phyloP scores from a whole-genome alignment of 2,329 filamentous ascomycete genomes.

The Shiraia bambusicola region DNA sequence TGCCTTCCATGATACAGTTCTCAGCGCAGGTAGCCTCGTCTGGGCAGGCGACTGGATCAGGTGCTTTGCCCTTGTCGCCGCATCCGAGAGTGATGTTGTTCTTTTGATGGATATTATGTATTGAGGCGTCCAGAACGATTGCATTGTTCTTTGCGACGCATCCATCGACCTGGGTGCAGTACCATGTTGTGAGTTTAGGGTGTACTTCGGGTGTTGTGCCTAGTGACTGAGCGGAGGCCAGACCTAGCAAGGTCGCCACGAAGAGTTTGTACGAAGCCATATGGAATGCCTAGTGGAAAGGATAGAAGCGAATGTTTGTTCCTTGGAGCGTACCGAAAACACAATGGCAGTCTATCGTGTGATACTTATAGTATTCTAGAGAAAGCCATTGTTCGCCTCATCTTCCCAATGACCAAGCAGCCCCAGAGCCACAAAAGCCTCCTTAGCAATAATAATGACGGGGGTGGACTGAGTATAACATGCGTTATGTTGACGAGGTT shows the following conservation, averaged over 20 bases:
- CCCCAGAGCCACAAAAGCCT: too few species aligned
- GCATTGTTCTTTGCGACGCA: conserved; percentile 52
- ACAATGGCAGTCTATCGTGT: neutral
- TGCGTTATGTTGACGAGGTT: neutral
- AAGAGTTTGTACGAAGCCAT: conserved; percentile 32
- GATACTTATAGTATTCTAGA: neutral
- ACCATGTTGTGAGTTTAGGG: conserved; percentile 54
- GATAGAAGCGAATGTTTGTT: neutral
- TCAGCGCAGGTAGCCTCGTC: conserved; percentile 53
- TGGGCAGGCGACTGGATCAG: conserved; percentile 51
- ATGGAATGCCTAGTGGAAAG: neutral
- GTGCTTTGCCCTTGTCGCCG: conserved; percentile 30
- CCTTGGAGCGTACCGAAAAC: neutral
- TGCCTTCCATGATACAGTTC: conserved; percentile 60
- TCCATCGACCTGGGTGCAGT: conserved; percentile 54
- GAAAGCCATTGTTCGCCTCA: too few species aligned
- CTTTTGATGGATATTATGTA: conserved; percentile 50
- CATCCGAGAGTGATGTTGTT: conserved; percentile 37
- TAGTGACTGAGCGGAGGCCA: conserved; percentile 34
- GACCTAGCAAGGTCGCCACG: conserved; percentile 27
- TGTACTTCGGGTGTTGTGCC: conserved; percentile 49
- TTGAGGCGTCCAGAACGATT: conserved; percentile 53
- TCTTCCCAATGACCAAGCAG: too few species aligned
- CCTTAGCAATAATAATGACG: too few species aligned
- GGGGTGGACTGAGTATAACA: neutral